These are phyloP conservation scores for Boletus pseudopeckii DNA, from an alignment of 768 basidiomycete species.

Conservation along the genomic window DNA sequence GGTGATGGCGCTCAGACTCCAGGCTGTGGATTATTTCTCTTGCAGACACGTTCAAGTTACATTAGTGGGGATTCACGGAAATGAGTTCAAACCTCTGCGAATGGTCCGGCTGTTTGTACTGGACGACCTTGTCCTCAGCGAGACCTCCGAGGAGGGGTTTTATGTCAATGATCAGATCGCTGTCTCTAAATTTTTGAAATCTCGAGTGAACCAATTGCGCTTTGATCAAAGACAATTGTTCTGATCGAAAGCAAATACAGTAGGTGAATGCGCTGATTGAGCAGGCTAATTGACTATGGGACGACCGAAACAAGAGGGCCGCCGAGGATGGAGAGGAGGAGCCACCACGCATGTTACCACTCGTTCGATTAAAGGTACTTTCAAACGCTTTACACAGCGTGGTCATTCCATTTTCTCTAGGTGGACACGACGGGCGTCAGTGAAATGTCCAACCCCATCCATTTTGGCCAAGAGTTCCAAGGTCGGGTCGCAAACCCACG, in stretches of 20 bases:
- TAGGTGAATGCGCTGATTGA: slow-evolving; percentile 80
- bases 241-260: background rate
- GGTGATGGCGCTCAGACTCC: background rate
- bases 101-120: slow-evolving; percentile 94
- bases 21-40: background rate
- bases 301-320: slow-evolving; percentile 33
- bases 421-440: slow-evolving; percentile 89
- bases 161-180: slow-evolving; percentile 76
- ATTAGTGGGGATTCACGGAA: slow-evolving; percentile 81
- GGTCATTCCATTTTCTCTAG: slow-evolving; percentile 30
- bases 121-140: slow-evolving; percentile 72
- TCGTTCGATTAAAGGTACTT: slow-evolving; percentile 75
- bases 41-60: slow-evolving; percentile 91
- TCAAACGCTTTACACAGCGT: background rate
- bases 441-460: slow-evolving; percentile 92
- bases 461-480: slow-evolving; percentile 94
- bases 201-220: slow-evolving; percentile 45
- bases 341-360: slow-evolving; percentile 73
- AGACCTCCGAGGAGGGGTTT: slow-evolving; percentile 72
- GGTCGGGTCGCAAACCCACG: slow-evolving; percentile 91
- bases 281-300: slow-evolving; percentile 52
- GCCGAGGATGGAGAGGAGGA: slow-evolving; percentile 63
- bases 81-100: slow-evolving; percentile 81
- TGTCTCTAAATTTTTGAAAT: slow-evolving; percentile 77
- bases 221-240: background rate